These are phyloP conservation scores for Fraxinus angustifolia DNA, from an alignment of 305 asterid species.

Conservation along the genomic window DNA sequence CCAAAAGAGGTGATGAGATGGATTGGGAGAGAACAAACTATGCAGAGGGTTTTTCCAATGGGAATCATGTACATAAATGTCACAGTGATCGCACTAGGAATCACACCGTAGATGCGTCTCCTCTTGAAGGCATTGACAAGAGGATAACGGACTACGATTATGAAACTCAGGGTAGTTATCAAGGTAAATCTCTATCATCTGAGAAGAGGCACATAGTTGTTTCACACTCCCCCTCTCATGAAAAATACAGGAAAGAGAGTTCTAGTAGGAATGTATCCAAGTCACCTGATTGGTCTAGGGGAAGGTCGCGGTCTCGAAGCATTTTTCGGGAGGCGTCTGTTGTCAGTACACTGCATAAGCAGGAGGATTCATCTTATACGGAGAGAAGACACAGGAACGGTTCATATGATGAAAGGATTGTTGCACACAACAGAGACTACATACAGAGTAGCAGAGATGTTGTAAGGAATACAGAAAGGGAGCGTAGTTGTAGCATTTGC, in stretches of 20 bases:
- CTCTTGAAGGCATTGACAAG: conserved; percentile 28
- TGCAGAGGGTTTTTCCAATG: conserved; percentile 37
- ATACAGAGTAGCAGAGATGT: conserved; percentile 50
- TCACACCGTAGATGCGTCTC: conserved; percentile 20
- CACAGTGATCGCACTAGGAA: conserved; percentile 19
- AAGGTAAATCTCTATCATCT: conserved; percentile 33
- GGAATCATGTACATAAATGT: conserved; percentile 29
- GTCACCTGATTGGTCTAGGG: conserved; percentile 60
- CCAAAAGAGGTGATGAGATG: conserved; percentile 38
- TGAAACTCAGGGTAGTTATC: conserved; percentile 36
- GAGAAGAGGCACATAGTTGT: conserved; percentile 39
- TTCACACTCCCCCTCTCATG: conserved; percentile 33
- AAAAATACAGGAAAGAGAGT: conserved; percentile 35
- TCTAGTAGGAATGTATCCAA: conserved; percentile 34
- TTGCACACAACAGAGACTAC: conserved; percentile 31
- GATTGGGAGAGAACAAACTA: conserved; percentile 30
- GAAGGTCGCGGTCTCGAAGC: conserved; percentile 72
- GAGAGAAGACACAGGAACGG: conserved; percentile 40
- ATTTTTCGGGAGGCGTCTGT: conserved; percentile 45
- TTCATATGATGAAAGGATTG: conserved; percentile 49
- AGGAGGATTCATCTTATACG: conserved; percentile 33
- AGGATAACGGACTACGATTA: conserved; percentile 26
- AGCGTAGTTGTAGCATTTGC: conserved; percentile 56
- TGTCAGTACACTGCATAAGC: conserved; percentile 14
- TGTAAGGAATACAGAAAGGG: conserved; percentile 51